Evolutionary conservation across 2,329 filamentous ascomycete species (phyloP).

Genomic region (Colletotrichum euphorbiae): DNA sequence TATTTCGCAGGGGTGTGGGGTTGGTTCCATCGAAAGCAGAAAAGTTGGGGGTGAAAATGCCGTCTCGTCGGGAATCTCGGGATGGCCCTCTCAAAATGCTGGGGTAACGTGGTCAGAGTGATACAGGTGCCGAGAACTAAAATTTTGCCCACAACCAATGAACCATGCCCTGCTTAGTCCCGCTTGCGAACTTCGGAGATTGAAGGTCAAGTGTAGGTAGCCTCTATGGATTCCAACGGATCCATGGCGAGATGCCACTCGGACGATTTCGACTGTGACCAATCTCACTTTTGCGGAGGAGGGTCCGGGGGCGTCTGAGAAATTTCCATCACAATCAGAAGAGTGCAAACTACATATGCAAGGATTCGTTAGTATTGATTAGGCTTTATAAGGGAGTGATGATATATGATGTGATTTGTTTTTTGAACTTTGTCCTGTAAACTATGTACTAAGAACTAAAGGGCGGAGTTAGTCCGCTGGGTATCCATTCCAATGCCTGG

Average conservation of each 20-base stretch:
- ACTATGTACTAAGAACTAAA: slow-evolving; percentile 16
- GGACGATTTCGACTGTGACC: slow-evolving; percentile 25
- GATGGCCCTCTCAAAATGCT: too few species aligned
- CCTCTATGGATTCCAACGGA: not conserved
- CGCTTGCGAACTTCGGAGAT: not conserved
- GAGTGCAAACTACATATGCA: not conserved
- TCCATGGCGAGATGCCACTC: not conserved
- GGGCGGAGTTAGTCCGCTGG: slow-evolving; percentile 21
- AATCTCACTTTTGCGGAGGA: not conserved
- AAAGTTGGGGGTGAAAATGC: too few species aligned
- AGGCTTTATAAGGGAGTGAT: not conserved
- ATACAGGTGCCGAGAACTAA: too few species aligned
- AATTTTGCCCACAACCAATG: too few species aligned
- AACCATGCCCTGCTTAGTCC: too few species aligned
- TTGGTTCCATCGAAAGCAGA: too few species aligned
- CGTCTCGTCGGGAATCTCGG: too few species aligned
- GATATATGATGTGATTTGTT: not conserved
- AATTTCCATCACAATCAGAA: too few species aligned
- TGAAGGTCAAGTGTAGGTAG: slow-evolving; percentile 4
- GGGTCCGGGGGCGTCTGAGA: not conserved
- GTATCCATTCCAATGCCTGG: slow-evolving; percentile 8
- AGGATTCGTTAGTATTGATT: not conserved
- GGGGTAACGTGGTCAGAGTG: too few species aligned
- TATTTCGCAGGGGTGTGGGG: too few species aligned
- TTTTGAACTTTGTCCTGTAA: not conserved